Evolutionary conservation across 495 filamentous ascomycete genomes (phyloP).

Genomic region (Friedmanniomyces endolithicus): DNA sequence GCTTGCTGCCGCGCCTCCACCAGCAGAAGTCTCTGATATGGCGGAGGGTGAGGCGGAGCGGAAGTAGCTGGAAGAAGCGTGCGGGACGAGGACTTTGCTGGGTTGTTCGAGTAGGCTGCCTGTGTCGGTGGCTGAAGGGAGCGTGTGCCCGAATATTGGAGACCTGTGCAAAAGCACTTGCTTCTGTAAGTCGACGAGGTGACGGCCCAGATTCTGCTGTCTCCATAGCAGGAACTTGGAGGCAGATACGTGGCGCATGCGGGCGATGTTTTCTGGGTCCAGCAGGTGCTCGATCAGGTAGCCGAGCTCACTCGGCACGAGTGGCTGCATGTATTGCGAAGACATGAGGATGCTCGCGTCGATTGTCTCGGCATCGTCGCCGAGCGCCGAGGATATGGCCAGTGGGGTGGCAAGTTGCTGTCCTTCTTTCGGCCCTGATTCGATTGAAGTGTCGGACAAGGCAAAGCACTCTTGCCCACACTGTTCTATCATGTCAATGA

Average conservation of each 20-base stretch:
- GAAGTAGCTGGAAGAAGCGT: constrained; percentile 23
- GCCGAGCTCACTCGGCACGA: constrained; percentile 63
- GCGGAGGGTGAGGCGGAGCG: constrained; percentile 22
- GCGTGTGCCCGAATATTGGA: constrained; percentile 3
- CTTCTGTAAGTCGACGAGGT: background rate
- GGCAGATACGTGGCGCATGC: constrained; percentile 74
- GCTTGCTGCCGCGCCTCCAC: constrained; percentile 24
- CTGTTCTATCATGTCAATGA: constrained; percentile 46
- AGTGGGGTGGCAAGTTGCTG: constrained; percentile 35
- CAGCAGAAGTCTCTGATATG: constrained; percentile 13
- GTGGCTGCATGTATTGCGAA: constrained; percentile 78
- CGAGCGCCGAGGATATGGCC: constrained; percentile 63
- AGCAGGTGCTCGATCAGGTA: constrained; percentile 63
- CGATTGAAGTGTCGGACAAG: too few relatives aligned
- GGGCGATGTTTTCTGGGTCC: constrained; percentile 65
- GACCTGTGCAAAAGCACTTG: constrained; percentile 1
- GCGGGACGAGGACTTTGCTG: constrained; percentile 25
- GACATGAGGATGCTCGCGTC: constrained; percentile 93
- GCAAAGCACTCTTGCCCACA: constrained; percentile 23
- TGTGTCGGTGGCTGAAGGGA: constrained; percentile 13
- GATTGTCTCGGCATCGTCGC: constrained; percentile 75
- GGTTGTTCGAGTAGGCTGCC: constrained; percentile 19
- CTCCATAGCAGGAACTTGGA: constrained; percentile 74
- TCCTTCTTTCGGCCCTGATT: too few relatives aligned
- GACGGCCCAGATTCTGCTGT: constrained; percentile 5